These are phyloP conservation scores for Mycena chlorophos DNA, from an alignment of 768 basidiomycete species.

Conservation along the genomic window DNA sequence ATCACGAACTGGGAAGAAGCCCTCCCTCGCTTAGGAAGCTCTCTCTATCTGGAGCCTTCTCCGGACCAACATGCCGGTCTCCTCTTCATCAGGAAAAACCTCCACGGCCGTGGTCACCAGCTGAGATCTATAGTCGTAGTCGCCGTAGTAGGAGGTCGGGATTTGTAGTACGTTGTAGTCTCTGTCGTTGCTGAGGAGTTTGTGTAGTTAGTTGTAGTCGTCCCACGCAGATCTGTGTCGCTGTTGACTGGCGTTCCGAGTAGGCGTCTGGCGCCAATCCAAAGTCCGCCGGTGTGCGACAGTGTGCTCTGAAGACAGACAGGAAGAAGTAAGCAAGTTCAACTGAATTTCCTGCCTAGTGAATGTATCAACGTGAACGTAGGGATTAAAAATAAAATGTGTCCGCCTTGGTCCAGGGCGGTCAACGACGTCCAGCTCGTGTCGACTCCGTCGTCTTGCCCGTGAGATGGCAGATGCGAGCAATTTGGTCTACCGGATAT, in stretches of 20 bases:
- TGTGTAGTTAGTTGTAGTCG: background rate
- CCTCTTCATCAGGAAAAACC: background rate
- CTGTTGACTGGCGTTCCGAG: background rate
- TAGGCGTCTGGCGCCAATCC: background rate
- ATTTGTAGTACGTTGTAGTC: background rate
- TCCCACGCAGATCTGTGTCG: background rate
- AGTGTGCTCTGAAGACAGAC: background rate
- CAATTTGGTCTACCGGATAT: conserved; percentile 24
- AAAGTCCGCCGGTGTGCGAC: background rate
- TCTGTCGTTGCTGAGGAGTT: background rate
- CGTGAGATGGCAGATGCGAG: conserved; percentile 28
- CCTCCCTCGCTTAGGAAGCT: background rate
- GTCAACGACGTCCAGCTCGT: conserved; percentile 6
- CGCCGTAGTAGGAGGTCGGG: background rate
- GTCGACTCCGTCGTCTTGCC: conserved; percentile 17
- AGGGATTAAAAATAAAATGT: conserved; percentile 16
- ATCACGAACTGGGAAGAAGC: background rate
- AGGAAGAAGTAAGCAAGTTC: background rate
- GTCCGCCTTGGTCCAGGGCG: conserved; percentile 4
- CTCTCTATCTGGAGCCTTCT: background rate
- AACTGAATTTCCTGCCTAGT: background rate
- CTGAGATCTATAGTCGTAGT: background rate
- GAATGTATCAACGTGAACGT: background rate
- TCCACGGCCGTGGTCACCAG: background rate
- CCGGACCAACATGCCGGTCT: background rate